A percentile compares a stretch with the other conserved stretches of the same genome.
These are phyloP conservation scores for Linum lewisii DNA, from an alignment of 345 rosid genomes.

Conservation along the genomic window DNA sequence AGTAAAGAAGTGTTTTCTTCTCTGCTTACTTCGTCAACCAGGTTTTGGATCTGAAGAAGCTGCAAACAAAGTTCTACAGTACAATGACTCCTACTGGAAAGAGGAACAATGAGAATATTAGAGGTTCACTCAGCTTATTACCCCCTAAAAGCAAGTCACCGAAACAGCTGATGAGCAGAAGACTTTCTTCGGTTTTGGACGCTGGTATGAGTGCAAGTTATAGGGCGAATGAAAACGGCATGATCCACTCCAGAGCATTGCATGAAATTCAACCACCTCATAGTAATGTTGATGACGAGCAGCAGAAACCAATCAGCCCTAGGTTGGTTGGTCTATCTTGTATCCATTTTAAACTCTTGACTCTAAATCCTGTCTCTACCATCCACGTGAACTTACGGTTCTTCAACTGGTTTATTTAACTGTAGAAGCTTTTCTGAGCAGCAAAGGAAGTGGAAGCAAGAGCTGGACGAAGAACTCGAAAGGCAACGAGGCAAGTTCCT, in stretches of 20 bases:
- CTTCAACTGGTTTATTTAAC: slow-evolving; percentile 5
- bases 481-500: slow-evolving; percentile 23
- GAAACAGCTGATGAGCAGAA: slow-evolving; percentile 62
- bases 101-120: slow-evolving; percentile 11
- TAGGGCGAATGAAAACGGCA: slow-evolving; percentile 25
- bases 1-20: not conserved
- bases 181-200: slow-evolving; percentile 41
- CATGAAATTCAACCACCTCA: slow-evolving; percentile 52
- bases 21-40: slow-evolving; percentile 8
- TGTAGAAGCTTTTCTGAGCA: slow-evolving; percentile 20
- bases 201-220: slow-evolving; percentile 21
- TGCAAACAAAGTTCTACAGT: slow-evolving; percentile 26
- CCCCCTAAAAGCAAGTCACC: slow-evolving; percentile 63
- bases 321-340: slow-evolving; percentile 10
- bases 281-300: slow-evolving; percentile 15
- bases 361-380: not conserved
- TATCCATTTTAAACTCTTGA: not conserved
- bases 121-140: slow-evolving; percentile 6
- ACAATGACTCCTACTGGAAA: slow-evolving; percentile 14
- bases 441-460: slow-evolving; percentile 26
- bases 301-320: slow-evolving; percentile 12
- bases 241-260: slow-evolving; percentile 27
- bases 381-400: slow-evolving; percentile 11
- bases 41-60: slow-evolving; percentile 32
- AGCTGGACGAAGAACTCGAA: slow-evolving; percentile 24